These are phyloP conservation scores for Luvunga scandens DNA, from an alignment of 345 rosid genomes.

Conservation along the genomic window DNA sequence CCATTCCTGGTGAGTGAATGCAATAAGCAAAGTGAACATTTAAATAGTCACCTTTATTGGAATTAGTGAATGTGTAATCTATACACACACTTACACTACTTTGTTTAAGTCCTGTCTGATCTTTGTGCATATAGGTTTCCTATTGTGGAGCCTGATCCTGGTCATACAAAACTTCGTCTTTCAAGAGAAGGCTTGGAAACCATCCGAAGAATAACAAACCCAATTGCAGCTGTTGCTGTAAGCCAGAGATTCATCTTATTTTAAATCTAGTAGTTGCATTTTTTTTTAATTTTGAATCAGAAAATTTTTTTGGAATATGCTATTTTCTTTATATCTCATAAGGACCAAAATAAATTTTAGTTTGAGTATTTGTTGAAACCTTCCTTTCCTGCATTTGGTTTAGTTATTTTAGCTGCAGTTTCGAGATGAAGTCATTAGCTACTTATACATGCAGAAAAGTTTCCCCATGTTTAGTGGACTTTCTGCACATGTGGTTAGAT, in stretches of 20 bases:
- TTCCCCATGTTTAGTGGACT: neutral
- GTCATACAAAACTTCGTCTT: conserved; percentile 96
- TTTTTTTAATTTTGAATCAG: conserved; percentile 8
- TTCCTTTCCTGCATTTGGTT: neutral
- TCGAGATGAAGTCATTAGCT: neutral
- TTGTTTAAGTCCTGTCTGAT: conserved; percentile 10
- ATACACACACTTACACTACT: neutral
- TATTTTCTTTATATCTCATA: neutral
- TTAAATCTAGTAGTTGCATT: conserved; percentile 22
- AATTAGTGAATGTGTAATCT: neutral
- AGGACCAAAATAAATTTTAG: neutral
- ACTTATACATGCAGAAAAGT: neutral
- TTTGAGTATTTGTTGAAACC: neutral
- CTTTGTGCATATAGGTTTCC: conserved; percentile 63
- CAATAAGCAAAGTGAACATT: neutral
- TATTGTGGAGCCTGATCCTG: conserved; percentile 92
- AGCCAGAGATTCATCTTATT: conserved; percentile 37
- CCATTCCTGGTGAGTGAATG: neutral
- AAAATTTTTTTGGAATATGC: neutral
- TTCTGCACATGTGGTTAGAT: neutral
- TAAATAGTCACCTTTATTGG: neutral
- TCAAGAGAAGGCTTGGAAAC: conserved; percentile 87
- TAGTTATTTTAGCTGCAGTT: neutral
- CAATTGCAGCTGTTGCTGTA: conserved; percentile 94
- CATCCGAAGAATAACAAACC: conserved; percentile 76